phyloP scores from a whole-genome alignment of 305 asterid species.

The Fraxinus sp. region DNA sequence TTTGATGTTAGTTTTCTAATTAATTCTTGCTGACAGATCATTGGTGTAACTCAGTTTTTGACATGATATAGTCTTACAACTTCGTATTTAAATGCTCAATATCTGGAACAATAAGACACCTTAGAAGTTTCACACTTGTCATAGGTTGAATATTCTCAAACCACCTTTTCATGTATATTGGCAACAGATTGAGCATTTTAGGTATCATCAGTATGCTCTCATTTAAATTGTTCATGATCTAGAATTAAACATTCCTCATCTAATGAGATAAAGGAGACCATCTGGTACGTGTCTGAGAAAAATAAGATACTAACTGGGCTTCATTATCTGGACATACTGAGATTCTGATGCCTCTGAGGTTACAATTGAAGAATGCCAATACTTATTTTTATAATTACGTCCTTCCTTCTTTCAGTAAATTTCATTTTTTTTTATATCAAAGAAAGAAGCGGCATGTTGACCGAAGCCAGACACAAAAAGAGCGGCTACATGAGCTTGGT shows the following conservation, averaged over 20 bases:
- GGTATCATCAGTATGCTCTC: not conserved
- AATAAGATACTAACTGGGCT: not conserved
- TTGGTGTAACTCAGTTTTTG: not conserved
- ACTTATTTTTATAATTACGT: not conserved
- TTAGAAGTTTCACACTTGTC: not conserved
- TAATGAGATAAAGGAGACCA: not conserved
- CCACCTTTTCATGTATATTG: not conserved
- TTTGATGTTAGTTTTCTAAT: not conserved
- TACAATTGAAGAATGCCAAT: not conserved
- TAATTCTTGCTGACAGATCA: not conserved
- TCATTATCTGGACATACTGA: not conserved
- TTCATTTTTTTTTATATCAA: not conserved
- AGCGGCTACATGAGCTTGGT: not conserved
- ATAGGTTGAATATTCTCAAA: not conserved
- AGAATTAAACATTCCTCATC: not conserved
- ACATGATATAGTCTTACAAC: not conserved
- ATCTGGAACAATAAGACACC: not conserved
- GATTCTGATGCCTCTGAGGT: not conserved
- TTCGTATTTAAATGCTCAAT: not conserved
- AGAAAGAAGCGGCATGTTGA: not conserved
- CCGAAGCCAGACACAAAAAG: not conserved
- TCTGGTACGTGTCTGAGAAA: not conserved
- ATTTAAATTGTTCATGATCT: not conserved
- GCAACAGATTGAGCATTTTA: not conserved
- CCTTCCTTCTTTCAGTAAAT: not conserved